Percentiles rank a stretch among this genome's conserved stretches.
Conservation (phyloP, 2,329 filamentous ascomycete species). For the Thermomyces lanuginosus region DNA sequence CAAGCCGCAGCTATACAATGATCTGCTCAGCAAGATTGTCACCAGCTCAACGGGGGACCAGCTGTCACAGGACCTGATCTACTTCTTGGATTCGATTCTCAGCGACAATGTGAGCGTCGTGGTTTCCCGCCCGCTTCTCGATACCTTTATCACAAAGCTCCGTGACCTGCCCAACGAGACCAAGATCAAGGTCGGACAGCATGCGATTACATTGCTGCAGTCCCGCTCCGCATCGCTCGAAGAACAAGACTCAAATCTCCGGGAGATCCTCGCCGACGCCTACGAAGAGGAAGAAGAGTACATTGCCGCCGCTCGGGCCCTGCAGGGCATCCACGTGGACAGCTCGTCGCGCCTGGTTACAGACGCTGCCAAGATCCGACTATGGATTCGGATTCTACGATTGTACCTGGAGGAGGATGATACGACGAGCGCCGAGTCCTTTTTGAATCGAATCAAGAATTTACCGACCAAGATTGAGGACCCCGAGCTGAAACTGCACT, state of each 20-base stretch:
- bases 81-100: slow-evolving; percentile 54
- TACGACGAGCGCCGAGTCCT: slow-evolving; percentile 65
- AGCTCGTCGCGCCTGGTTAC: slow-evolving; percentile 70
- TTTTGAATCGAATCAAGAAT: slow-evolving; percentile 90
- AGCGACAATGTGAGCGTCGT: slow-evolving; percentile 57
- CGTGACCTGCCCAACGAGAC: slow-evolving; percentile 38
- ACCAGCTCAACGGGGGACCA: slow-evolving; percentile 28
- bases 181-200: slow-evolving; percentile 59
- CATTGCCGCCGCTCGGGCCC: slow-evolving; percentile 54
- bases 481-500: slow-evolving; percentile 61
- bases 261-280: slow-evolving; percentile 65
- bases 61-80: slow-evolving; percentile 46
- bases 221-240: slow-evolving; percentile 58
- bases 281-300: slow-evolving; percentile 75
- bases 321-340: slow-evolving; percentile 77
- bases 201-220: slow-evolving; percentile 52
- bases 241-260: slow-evolving; percentile 66
- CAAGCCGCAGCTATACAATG: slow-evolving; percentile 41
- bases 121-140: slow-evolving; percentile 54
- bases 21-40: slow-evolving; percentile 41
- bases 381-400: slow-evolving; percentile 89
- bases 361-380: slow-evolving; percentile 62
- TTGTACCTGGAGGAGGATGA: slow-evolving; percentile 92
- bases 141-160: slow-evolving; percentile 49
- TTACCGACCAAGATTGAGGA: slow-evolving; percentile 63